A percentile compares a stretch with the other conserved stretches of the same genome.
These are phyloP conservation scores for Pyrenula massariospora DNA, from an alignment of 495 filamentous ascomycete species.

Conservation along the genomic window DNA sequence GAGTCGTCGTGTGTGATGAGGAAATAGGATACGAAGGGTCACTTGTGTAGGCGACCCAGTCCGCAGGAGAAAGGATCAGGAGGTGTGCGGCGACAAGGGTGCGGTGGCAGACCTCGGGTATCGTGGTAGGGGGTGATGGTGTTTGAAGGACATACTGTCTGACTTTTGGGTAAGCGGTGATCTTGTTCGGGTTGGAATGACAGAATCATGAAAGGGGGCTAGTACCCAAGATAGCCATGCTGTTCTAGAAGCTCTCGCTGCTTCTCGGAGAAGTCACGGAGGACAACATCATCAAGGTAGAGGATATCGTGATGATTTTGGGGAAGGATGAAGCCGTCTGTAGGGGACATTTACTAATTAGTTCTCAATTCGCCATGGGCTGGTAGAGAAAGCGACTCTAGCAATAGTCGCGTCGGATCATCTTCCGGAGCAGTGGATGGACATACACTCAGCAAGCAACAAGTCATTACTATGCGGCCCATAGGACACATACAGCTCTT, in stretches of 20 bases:
- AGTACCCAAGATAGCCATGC: conserved; percentile 51
- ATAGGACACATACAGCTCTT: conserved; percentile 74
- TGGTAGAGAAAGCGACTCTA: too few species aligned
- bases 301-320: conserved; percentile 57
- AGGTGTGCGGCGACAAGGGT: conserved; percentile 56
- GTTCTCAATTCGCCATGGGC: too few species aligned
- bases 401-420: too few species aligned
- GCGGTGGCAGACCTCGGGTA: conserved; percentile 54
- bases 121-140: too few species aligned
- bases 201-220: too few species aligned
- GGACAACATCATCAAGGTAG: conserved; percentile 55
- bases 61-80: conserved; percentile 10
- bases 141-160: not conserved
- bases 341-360: too few species aligned
- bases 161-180: too few species aligned
- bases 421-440: too few species aligned
- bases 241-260: conserved; percentile 40
- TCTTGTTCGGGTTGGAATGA: too few species aligned
- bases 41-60: not conserved
- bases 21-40: not conserved
- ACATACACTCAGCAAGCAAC: conserved; percentile 61
- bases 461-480: conserved; percentile 73
- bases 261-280: conserved; percentile 32
- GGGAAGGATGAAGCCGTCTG: conserved; percentile 63
- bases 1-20: not conserved